A percentile compares a stretch with the other conserved stretches of the same genome.
Evolutionary conservation across 2,329 filamentous ascomycete genomes (phyloP).

Genomic region (Aspergillus vadensis): DNA sequence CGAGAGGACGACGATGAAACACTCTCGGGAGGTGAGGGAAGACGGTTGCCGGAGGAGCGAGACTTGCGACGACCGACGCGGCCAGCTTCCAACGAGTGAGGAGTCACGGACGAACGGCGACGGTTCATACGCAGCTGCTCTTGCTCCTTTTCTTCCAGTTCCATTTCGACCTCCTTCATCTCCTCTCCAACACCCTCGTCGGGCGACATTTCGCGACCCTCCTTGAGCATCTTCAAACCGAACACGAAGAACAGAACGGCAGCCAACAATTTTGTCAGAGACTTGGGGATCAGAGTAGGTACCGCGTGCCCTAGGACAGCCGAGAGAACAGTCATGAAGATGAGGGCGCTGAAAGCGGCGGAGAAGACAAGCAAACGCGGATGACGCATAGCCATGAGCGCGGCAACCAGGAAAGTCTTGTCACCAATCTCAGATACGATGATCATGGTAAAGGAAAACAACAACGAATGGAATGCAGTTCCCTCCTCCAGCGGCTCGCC

Average conservation of each 20-base stretch:
- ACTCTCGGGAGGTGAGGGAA: constrained; percentile 78
- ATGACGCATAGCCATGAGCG: constrained; percentile 99
- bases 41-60: constrained; percentile 68
- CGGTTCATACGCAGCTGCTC: constrained; percentile 66
- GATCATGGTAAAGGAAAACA: constrained; percentile 96
- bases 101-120: constrained; percentile 68
- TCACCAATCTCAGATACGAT: constrained; percentile 95
- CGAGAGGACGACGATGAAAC: constrained; percentile 74
- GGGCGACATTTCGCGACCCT: constrained; percentile 84
- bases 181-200: constrained; percentile 93
- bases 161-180: constrained; percentile 95
- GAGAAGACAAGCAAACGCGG: constrained; percentile 90
- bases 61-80: constrained; percentile 66
- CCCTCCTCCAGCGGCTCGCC: constrained; percentile 35
- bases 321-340: constrained; percentile 93
- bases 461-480: constrained; percentile 73
- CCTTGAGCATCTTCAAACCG: constrained; percentile 77
- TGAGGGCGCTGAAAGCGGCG: constrained; percentile 86
- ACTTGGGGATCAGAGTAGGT: constrained; percentile 83
- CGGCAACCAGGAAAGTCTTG: constrained; percentile 97
- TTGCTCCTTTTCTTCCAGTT: constrained; percentile 90
- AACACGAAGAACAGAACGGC: constrained; percentile 86
- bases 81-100: constrained; percentile 79
- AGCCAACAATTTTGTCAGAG: constrained; percentile 85
- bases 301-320: constrained; percentile 91